Percentiles rank a stretch among this genome's conserved stretches.
phyloP scores from a whole-genome alignment of 441 rosid genomes.

The Croton laevigatus region DNA sequence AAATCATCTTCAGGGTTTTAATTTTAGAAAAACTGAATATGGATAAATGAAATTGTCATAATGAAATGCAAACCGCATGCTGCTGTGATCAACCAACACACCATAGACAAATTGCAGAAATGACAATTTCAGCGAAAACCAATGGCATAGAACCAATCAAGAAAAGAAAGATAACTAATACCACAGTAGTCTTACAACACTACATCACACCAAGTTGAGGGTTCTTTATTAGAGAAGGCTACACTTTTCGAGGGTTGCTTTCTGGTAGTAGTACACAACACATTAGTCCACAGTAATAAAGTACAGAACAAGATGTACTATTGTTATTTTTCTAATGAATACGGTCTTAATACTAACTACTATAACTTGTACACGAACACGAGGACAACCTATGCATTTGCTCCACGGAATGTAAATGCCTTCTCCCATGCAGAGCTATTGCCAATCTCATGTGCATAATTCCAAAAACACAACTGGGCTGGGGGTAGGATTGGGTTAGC shows the following conservation, averaged over 20 bases:
- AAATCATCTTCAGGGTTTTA: no score
- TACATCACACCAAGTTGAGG: background rate
- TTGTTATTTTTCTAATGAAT: background rate
- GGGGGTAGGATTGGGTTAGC: conserved; percentile 17
- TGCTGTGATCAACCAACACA: no score
- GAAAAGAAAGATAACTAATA: background rate
- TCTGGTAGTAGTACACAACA: conserved; percentile 3
- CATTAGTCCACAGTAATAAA: conserved; percentile 5
- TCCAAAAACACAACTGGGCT: conserved; percentile 5
- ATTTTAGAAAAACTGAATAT: no score
- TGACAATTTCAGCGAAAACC: background rate
- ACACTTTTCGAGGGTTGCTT: conserved; percentile 13
- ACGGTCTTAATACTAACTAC: background rate
- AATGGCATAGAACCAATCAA: background rate
- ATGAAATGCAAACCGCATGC: no score
- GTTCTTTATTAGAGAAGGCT: conserved; percentile 14
- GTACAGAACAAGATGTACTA: conserved; percentile 16
- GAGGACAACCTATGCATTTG: conserved; percentile 13
- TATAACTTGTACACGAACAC: background rate
- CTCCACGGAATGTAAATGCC: conserved; percentile 14
- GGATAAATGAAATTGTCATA: no score
- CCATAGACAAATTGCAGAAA: no score
- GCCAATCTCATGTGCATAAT: conserved; percentile 12
- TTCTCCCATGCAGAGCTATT: conserved; percentile 3
- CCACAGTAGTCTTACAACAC: background rate